A percentile compares a stretch with the other conserved stretches of the same genome.
These are phyloP conservation scores for Casuarina equisetifolia DNA, from an alignment of 306 rosid species.

Conservation along the genomic window DNA sequence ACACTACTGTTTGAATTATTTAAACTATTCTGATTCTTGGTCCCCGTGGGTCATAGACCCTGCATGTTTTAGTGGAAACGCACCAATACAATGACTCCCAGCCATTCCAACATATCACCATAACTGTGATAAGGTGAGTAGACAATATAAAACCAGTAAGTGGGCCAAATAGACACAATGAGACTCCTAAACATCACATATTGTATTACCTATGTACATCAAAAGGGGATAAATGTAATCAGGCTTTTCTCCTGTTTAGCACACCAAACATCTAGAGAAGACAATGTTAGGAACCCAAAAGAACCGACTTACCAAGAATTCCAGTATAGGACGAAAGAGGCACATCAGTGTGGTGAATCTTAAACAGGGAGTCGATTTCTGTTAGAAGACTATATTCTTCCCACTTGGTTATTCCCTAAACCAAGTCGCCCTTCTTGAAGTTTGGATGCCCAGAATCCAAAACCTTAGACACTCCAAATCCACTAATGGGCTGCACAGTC, in stretches of 20 bases:
- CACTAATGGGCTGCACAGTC: constrained; percentile 33
- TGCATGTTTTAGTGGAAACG: neutral
- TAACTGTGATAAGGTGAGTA: neutral
- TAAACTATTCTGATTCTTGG: neutral
- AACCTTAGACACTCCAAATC: constrained; percentile 36
- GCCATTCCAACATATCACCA: neutral
- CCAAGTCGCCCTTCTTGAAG: constrained; percentile 33
- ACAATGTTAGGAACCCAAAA: neutral
- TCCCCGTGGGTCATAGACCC: neutral
- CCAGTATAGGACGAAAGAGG: constrained; percentile 43
- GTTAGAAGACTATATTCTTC: constrained; percentile 35
- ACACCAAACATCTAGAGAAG: neutral
- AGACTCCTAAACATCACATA: neutral
- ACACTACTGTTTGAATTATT: neutral
- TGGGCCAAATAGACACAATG: neutral
- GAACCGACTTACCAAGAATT: constrained; percentile 29
- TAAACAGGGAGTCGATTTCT: neutral
- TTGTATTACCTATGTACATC: neutral
- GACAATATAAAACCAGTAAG: neutral
- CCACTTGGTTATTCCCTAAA: constrained; percentile 36
- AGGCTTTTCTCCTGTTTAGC: neutral
- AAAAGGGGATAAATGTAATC: neutral
- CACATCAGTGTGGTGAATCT: constrained; percentile 32
- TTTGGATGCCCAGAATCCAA: constrained; percentile 32
- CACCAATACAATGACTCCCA: neutral